A percentile compares a stretch with the other conserved stretches of the same genome.
These are phyloP conservation scores for Claviceps maximensis DNA, from an alignment of 2,329 filamentous ascomycete genomes.

Conservation along the genomic window DNA sequence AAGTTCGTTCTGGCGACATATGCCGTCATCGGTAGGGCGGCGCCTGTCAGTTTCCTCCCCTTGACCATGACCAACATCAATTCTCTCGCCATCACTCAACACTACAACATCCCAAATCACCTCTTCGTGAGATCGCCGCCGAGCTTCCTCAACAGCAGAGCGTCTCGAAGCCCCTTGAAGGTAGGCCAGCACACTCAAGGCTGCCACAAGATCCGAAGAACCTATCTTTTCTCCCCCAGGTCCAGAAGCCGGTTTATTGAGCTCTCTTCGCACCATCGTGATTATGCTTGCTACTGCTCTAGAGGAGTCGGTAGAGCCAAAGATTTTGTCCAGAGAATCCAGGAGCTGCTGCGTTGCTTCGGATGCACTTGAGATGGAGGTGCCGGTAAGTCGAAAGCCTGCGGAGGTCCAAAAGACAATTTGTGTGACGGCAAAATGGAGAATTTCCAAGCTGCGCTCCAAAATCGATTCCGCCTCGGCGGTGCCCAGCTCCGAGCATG, in stretches of 20 bases:
- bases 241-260: constrained; percentile 49
- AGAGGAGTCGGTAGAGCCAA: constrained; percentile 57
- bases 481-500: constrained; percentile 32
- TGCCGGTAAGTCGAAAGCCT: constrained; percentile 44
- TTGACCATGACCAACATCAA: constrained; percentile 29
- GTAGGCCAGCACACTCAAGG: constrained; percentile 47
- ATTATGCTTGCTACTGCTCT: constrained; percentile 55
- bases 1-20: background rate
- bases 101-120: constrained; percentile 56
- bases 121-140: constrained; percentile 36
- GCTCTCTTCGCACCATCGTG: constrained; percentile 49
- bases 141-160: constrained; percentile 35
- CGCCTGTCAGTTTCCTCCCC: constrained; percentile 20
- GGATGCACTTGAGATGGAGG: constrained; percentile 39
- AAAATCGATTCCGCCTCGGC: constrained; percentile 43
- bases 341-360: constrained; percentile 45
- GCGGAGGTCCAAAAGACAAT: constrained; percentile 49
- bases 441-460: constrained; percentile 39
- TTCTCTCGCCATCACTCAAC: constrained; percentile 41
- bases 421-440: constrained; percentile 44
- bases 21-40: background rate
- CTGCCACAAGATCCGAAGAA: constrained; percentile 46
- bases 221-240: constrained; percentile 45
- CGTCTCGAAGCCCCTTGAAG: constrained; percentile 44
- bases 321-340: constrained; percentile 47